A percentile compares a stretch with the other conserved stretches of the same genome.
phyloP scores from a whole-genome alignment of 306 rosid species.

The Trifolium fragiferum region DNA sequence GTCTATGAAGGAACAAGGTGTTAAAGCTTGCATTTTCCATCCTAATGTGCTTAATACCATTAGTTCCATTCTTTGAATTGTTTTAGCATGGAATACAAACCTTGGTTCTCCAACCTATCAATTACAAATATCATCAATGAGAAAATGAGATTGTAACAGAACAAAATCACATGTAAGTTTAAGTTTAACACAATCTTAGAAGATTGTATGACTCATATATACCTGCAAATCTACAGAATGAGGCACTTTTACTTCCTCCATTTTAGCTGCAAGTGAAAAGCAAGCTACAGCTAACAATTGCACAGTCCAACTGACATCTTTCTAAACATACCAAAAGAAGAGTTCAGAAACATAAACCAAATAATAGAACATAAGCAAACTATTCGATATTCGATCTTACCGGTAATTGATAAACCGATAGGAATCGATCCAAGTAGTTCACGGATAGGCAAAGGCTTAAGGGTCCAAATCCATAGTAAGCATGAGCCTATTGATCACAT shows the following conservation, averaged over 20 bases:
- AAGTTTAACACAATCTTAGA: constrained; percentile 17
- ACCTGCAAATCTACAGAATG: constrained; percentile 85
- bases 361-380: constrained; percentile 27
- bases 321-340: constrained; percentile 48
- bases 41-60: constrained; percentile 72
- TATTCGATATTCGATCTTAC: constrained; percentile 55
- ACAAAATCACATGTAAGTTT: constrained; percentile 21
- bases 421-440: constrained; percentile 95
- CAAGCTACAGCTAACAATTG: constrained; percentile 90
- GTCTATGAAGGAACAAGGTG: constrained; percentile 84
- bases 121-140: constrained; percentile 30
- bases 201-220: constrained; percentile 24
- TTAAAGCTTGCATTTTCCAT: constrained; percentile 82
- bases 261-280: constrained; percentile 77
- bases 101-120: constrained; percentile 80
- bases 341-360: constrained; percentile 31
- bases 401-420: constrained; percentile 67
- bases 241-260: constrained; percentile 80
- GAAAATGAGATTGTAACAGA: constrained; percentile 11
- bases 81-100: constrained; percentile 76
- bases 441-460: constrained; percentile 70
- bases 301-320: constrained; percentile 68
- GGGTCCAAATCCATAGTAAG: constrained; percentile 76
- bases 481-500: constrained; percentile 74
- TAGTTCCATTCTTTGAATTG: constrained; percentile 82